Conservation (phyloP, 805 yeast species). For the Candida insectorum region DNA sequence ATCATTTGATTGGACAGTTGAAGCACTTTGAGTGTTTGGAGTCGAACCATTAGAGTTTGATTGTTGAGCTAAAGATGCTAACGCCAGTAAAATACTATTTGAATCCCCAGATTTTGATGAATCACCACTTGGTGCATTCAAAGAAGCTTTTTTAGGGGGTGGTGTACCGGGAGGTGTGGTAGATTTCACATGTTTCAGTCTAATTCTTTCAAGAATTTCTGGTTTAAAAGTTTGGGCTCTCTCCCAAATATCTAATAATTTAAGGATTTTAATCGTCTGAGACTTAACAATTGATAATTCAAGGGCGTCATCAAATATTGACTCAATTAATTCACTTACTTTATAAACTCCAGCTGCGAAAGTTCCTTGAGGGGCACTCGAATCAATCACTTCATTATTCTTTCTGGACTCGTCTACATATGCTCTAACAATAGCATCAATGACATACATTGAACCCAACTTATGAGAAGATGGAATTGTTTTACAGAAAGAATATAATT, state of each 20-base stretch:
- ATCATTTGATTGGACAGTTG: constrained; percentile 15
- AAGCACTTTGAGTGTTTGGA: constrained; percentile 15
- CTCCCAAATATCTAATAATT: constrained; percentile 90
- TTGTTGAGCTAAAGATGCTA: constrained; percentile 57
- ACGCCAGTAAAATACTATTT: constrained; percentile 63
- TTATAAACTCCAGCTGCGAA: constrained; percentile 69
- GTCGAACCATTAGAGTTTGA: constrained; percentile 31
- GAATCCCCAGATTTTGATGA: constrained; percentile 42
- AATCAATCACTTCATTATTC: constrained; percentile 43
- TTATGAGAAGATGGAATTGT: constrained; percentile 77
- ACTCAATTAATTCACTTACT: constrained; percentile 61
- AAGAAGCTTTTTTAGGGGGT: constrained; percentile 27
- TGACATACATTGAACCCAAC: constrained; percentile 84
- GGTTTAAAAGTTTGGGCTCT: constrained; percentile 74
- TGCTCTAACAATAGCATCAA: constrained; percentile 89
- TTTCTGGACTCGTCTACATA: constrained; percentile 72
- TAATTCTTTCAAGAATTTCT: constrained; percentile 50
- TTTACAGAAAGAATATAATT: constrained; percentile 64
- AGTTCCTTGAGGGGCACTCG: constrained; percentile 62
- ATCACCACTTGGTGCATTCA: constrained; percentile 2
- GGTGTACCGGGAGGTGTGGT: constrained; percentile 69
- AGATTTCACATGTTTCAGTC: constrained; percentile 56
- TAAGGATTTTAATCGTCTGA: constrained; percentile 67
- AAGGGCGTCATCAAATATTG: constrained; percentile 60
- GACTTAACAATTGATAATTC: constrained; percentile 51